phyloP scores from a whole-genome alignment of 176 grass and related monocot species.

The Triticum aestivum region DNA sequence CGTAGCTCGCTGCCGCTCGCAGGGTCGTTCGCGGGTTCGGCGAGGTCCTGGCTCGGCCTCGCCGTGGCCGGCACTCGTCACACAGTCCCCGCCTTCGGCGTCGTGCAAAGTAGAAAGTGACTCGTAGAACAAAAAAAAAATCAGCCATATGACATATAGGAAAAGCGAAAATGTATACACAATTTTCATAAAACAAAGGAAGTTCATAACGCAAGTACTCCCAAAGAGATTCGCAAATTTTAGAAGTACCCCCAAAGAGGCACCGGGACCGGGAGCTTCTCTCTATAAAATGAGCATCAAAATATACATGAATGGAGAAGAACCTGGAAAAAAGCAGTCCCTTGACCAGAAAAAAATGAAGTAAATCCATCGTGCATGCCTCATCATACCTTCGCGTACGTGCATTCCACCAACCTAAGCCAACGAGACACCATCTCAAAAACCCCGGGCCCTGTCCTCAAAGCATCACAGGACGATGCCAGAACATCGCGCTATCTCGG shows the following conservation, averaged over 20 bases:
- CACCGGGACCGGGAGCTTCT: not conserved
- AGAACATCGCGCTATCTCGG: not conserved
- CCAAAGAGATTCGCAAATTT: not conserved
- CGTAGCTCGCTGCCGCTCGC: too few relatives aligned
- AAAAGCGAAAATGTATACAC: not conserved
- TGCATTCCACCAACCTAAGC: constrained; percentile 36
- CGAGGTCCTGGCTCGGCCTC: too few relatives aligned
- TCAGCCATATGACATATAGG: too few relatives aligned
- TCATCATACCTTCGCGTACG: constrained; percentile 20
- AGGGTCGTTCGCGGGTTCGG: too few relatives aligned
- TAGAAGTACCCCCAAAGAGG: not conserved
- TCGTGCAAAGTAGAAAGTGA: too few relatives aligned
- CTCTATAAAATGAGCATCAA: not conserved
- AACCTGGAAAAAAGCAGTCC: not conserved
- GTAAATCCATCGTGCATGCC: constrained; percentile 49
- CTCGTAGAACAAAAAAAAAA: too few relatives aligned
- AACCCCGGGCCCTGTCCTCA: not conserved
- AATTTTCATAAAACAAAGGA: not conserved
- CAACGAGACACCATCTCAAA: constrained; percentile 26
- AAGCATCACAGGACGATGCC: not conserved
- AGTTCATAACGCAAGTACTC: not conserved
- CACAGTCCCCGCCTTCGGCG: too few relatives aligned
- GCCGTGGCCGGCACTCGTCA: too few relatives aligned
- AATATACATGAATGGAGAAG: not conserved
- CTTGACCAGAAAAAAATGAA: not conserved